phyloP scores from a whole-genome alignment of 2,329 filamentous ascomycete genomes.

The Epicoccum sorghinum region DNA sequence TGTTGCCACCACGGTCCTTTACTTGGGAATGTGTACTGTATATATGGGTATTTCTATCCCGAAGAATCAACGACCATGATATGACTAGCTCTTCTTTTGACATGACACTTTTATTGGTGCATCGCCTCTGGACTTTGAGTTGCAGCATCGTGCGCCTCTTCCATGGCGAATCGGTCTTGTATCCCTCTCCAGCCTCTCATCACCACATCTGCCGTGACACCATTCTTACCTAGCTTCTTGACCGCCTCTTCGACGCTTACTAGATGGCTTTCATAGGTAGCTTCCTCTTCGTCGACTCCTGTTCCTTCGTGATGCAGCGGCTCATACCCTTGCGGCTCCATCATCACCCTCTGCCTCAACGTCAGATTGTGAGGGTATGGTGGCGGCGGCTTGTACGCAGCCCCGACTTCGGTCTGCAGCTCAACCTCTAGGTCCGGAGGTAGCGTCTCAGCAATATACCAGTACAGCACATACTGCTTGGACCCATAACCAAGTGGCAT shows the following conservation, averaged over 20 bases:
- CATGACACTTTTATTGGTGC: neutral
- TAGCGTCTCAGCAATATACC: conserved; percentile 56
- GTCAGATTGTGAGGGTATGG: conserved; percentile 45
- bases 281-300: conserved; percentile 57
- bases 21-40: conserved; percentile 14
- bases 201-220: conserved; percentile 55
- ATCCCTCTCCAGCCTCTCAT: conserved; percentile 54
- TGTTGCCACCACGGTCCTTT: conserved; percentile 16
- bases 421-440: conserved; percentile 45
- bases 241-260: conserved; percentile 53
- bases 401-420: conserved; percentile 27
- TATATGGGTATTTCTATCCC: conserved; percentile 7
- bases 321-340: conserved; percentile 52
- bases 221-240: conserved; percentile 45
- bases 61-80: conserved; percentile 6
- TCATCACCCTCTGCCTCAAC: conserved; percentile 45
- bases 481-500: conserved; percentile 41
- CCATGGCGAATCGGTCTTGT: conserved; percentile 39
- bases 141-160: conserved; percentile 23
- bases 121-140: conserved; percentile 29
- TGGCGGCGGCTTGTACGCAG: conserved; percentile 47
- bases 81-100: neutral
- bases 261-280: conserved; percentile 51
- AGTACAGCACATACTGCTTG: conserved; percentile 54
- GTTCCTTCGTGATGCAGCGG: conserved; percentile 55